Evolutionary conservation across 768 basidiomycete species (phyloP).

Genomic region (Asterophora parasitica): DNA sequence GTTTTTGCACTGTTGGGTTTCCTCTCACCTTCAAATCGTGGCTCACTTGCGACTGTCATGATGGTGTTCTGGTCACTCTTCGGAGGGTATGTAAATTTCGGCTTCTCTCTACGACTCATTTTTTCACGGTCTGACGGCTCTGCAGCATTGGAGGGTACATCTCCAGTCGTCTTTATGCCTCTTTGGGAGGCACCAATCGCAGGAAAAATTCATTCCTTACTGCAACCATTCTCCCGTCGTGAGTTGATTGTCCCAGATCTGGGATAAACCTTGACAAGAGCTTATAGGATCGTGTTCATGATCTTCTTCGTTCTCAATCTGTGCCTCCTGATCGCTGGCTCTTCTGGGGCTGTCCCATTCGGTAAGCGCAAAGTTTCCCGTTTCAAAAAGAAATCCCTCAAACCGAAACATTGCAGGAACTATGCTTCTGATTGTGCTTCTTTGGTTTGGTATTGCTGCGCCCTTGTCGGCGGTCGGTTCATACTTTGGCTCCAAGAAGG

Average conservation of each 20-base stretch:
- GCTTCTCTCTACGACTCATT: background rate
- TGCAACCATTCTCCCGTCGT: conserved; percentile 86
- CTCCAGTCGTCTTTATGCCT: conserved; percentile 76
- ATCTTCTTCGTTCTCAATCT: conserved; percentile 89
- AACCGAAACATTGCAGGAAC: conserved; percentile 45
- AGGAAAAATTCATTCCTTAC: conserved; percentile 84
- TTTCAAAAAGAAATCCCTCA: background rate
- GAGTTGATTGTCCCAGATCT: conserved; percentile 22
- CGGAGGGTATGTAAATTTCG: conserved; percentile 51
- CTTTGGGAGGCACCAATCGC: conserved; percentile 73
- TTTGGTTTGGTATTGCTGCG: conserved; percentile 94
- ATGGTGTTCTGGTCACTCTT: conserved; percentile 94
- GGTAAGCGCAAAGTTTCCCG: conserved; percentile 38
- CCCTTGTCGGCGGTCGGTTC: conserved; percentile 85
- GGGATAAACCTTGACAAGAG: background rate
- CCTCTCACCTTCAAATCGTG: conserved; percentile 92
- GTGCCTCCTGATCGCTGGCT: conserved; percentile 77
- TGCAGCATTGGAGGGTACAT: conserved; percentile 82
- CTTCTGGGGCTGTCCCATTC: conserved; percentile 95
- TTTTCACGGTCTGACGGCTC: conserved; percentile 3
- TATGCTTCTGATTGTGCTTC: conserved; percentile 73
- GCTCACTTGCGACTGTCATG: conserved; percentile 90
- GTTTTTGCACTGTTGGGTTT: conserved; percentile 92
- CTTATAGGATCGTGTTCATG: conserved; percentile 67
- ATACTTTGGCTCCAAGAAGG: conserved; percentile 82